Conservation (phyloP, 495 filamentous ascomycete species). For the Lindgomyces ingoldianus region DNA sequence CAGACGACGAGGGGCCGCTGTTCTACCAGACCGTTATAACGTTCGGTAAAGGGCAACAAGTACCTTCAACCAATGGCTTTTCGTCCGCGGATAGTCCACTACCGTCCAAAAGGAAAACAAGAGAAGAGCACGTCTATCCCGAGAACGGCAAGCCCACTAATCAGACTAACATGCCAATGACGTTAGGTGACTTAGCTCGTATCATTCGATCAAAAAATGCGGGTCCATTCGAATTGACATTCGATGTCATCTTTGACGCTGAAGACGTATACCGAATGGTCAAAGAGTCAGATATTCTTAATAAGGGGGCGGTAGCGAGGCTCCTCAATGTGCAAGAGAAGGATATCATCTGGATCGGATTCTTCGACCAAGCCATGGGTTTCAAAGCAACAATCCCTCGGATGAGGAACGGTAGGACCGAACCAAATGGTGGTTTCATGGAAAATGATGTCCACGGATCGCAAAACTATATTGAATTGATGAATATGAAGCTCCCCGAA, state of each 20-base stretch:
- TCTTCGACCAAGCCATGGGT: slow-evolving; percentile 50
- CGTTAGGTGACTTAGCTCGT: slow-evolving; percentile 44
- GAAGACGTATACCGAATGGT: slow-evolving; percentile 42
- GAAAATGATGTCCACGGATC: slow-evolving; percentile 48
- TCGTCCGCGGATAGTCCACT: background rate
- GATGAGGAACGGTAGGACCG: slow-evolving; percentile 22
- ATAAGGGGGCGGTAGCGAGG: slow-evolving; percentile 34
- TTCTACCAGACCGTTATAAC: background rate
- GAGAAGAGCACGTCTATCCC: background rate
- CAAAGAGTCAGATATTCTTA: slow-evolving; percentile 44
- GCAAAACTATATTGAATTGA: slow-evolving; percentile 43
- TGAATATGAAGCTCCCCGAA: slow-evolving; percentile 17
- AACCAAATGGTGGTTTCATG: slow-evolving; percentile 38
- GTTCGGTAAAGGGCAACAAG: slow-evolving; percentile 2
- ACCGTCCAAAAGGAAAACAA: background rate
- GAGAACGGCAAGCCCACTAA: slow-evolving; percentile 1
- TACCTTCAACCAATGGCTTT: background rate
- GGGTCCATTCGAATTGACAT: slow-evolving; percentile 54
- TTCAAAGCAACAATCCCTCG: slow-evolving; percentile 51
- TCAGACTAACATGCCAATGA: slow-evolving; percentile 15
- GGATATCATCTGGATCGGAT: slow-evolving; percentile 47
- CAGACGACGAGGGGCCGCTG: background rate
- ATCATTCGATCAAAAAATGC: slow-evolving; percentile 55
- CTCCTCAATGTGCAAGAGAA: slow-evolving; percentile 43
- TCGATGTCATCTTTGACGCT: slow-evolving; percentile 53